phyloP scores from a whole-genome alignment of 345 rosid species.

The Jatropha curcas region DNA sequence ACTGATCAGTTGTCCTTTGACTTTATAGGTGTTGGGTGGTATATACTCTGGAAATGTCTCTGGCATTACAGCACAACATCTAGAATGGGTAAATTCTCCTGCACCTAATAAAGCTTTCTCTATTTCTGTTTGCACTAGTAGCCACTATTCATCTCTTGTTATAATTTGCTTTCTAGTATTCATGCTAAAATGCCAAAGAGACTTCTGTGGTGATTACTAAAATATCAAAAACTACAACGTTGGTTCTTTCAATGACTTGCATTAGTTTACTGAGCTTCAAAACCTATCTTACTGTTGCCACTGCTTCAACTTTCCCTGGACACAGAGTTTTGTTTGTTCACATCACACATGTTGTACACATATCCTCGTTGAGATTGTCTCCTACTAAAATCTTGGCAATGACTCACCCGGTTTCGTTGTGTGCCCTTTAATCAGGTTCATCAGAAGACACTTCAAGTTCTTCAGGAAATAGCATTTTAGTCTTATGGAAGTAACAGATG shows the following conservation, averaged over 20 bases:
- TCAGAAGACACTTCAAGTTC: slow-evolving; percentile 78
- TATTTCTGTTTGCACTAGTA: too few relatives aligned
- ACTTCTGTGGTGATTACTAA: background rate
- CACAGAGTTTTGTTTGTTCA: slow-evolving; percentile 3
- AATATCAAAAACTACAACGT: background rate
- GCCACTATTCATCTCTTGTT: background rate
- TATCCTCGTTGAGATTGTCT: background rate
- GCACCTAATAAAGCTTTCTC: background rate
- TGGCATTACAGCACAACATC: slow-evolving; percentile 90
- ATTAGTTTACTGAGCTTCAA: slow-evolving; percentile 5
- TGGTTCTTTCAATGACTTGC: background rate
- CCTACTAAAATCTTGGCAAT: background rate
- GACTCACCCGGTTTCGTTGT: slow-evolving; percentile 9
- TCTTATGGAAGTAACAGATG: slow-evolving; percentile 12
- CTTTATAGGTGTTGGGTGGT: slow-evolving; percentile 80
- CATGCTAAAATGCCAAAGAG: background rate
- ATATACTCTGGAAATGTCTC: slow-evolving; percentile 75
- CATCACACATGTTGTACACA: background rate
- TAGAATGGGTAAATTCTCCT: slow-evolving; percentile 74
- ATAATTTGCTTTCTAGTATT: background rate
- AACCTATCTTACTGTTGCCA: background rate
- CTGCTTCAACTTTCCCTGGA: background rate
- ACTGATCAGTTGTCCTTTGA: slow-evolving; percentile 27
- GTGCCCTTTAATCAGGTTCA: slow-evolving; percentile 58
- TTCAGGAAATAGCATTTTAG: slow-evolving; percentile 85